Base-by-base conservation (phyloP, 371 early-diverging fungal genomes). In the Caulochytrium protostelioides region DNA sequence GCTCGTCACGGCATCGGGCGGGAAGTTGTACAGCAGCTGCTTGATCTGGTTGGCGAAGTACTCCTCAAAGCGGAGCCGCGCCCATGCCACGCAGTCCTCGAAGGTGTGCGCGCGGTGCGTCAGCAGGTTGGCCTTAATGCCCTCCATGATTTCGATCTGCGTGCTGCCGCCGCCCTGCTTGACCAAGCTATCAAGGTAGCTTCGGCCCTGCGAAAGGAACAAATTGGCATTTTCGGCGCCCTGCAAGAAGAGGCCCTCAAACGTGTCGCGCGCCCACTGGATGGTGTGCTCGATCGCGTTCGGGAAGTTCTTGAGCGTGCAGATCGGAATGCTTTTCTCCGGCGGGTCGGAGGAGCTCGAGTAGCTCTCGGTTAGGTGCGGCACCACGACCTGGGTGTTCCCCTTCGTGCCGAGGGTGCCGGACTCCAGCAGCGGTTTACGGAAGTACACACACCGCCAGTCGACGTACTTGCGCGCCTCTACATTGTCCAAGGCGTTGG, bases 391-490 rank as follows among this genome's bases (percentile, higher is more conserved):
- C 59, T 99, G 99, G 9, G 94, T 94, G 67, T 98, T 98, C 41
- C 99, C 99, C 70, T 98, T 98, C 31, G 99, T 98, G 16, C 99
- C 99, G 9, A 98, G 69, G 1, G 99, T 99, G 16, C 99, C 99
- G 17, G 91, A 85, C 61, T 99, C 99, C 42, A 99, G 59, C 43
- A 98, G 65, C 13, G 98, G 79, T 57, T 86, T 97, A 42, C 79
- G 67, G 57, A 72, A 90, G 54, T 80, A 86, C 12, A 98, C 90
- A 54, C 98, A 97, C 41, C 98, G 79, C 39, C 80, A 57, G 60
- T 99, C 99, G 64, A 98, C 83, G 52, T 99, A 99, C 61, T 74
- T 70, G 45, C 99, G 80, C 14, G 99, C 97, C 38, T 98, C 95
- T 19, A 98, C 83, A 52, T 99, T 99, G 57, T 99, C 99, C 42